phyloP scores from a whole-genome alignment of 352 stramenopile genomes.

The Salisapilia sapeloensis region DNA sequence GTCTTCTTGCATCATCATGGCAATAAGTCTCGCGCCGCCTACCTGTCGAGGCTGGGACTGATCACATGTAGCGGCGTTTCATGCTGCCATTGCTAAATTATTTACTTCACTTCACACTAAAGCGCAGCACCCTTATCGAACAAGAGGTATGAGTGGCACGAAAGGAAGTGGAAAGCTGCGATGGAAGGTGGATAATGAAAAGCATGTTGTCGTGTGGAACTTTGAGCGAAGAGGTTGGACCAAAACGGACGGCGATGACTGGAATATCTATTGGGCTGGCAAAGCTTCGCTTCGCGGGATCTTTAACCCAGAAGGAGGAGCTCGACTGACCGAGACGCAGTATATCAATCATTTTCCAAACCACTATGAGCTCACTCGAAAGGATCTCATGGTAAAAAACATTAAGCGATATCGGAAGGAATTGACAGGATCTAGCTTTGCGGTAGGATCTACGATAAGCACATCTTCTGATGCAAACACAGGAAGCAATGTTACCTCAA shows the following conservation, averaged over 20 bases:
- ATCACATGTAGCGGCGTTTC: too few species aligned
- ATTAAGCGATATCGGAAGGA: constrained; percentile 82
- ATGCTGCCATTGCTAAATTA: too few species aligned
- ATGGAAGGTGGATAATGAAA: constrained; percentile 56
- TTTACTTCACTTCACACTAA: too few species aligned
- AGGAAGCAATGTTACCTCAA: constrained; percentile 5
- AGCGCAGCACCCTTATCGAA: too few species aligned
- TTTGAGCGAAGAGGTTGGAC: constrained; percentile 73
- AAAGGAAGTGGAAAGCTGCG: constrained; percentile 15
- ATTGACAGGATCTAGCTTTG: constrained; percentile 7
- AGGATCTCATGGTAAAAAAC: constrained; percentile 92
- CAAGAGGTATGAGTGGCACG: neutral
- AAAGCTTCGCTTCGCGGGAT: constrained; percentile 78
- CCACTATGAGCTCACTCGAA: constrained; percentile 84
- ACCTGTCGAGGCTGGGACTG: too few species aligned
- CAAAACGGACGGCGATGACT: constrained; percentile 76
- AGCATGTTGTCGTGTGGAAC: constrained; percentile 71
- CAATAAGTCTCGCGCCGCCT: too few species aligned
- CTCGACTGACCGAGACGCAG: constrained; percentile 40
- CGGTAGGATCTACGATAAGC: constrained; percentile 1
- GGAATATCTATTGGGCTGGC: constrained; percentile 89
- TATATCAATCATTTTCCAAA: constrained; percentile 84
- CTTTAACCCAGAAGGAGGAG: constrained; percentile 76
- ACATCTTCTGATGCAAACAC: neutral
- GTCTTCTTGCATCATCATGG: too few species aligned